Base-by-base conservation (phyloP, 2,329 filamentous ascomycete genomes). In the Paecilomyces sp. region DNA sequence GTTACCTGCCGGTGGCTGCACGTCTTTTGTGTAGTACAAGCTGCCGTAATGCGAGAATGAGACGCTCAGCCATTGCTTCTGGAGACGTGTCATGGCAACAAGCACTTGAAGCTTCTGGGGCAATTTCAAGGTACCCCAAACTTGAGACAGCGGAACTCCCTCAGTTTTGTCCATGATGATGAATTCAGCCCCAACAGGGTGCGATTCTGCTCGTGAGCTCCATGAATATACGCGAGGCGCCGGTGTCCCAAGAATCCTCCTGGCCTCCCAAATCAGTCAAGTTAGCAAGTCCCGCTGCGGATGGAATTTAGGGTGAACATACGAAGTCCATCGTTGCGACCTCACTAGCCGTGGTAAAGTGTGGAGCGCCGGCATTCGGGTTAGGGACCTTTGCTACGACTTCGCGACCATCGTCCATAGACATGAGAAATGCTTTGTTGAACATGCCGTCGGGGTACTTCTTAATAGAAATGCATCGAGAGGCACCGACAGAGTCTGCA, bases 41-140 rank as follows among this genome's bases (percentile, higher is more conserved):
- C 66, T 66, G 9, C 68, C 66, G 13, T 71, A 70, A 61, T 70
- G 63, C 1, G 65, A 68, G 60, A 72, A 70, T 59, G 63, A 66
- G 63, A 71, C 63, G 41, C 63, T 65, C 18, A 68, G 60, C 66
- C 66, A 70, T 61, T 67, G 7, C 54, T 67, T 67, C 55, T 71
- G 64, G 11, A 69, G 64, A 15, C 59, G 60, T 62, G 65, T 68
- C 53, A 71, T 62, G 13, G 66, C 62, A 65, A 68, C 64, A 60
- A 72, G 60, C 15, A 72, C 56, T 56, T 65, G 58, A 1, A 69
- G 65, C 58, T 66, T 68, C 59, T 69, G 63, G 0, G 58, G 55
- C 55, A 68, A 13, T 61, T 61, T 61, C 62, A 70, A 15, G 4
- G 13, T n/a, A 2, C 15, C 34, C 34, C 34, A 41, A 15, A 41